Evolutionary conservation across 2,329 filamentous ascomycete species (phyloP).

Genomic region (Nigrospora osmanthi): DNA sequence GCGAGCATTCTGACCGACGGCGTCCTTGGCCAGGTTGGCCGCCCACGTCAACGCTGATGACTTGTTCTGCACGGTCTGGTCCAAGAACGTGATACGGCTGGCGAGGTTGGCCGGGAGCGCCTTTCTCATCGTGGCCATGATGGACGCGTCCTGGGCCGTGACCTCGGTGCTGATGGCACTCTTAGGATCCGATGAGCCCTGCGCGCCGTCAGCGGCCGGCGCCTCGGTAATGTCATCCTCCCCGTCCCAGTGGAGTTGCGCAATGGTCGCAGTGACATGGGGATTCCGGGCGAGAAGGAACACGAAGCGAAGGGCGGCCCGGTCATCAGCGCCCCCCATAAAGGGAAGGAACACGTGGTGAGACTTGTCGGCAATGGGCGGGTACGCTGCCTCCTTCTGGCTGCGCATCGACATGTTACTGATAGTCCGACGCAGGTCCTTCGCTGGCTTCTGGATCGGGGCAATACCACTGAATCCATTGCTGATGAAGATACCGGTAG

Average conservation of each 20-base stretch:
- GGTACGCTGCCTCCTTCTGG: constrained; percentile 45
- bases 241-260: constrained; percentile 42
- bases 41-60: constrained; percentile 34
- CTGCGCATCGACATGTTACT: constrained; percentile 55
- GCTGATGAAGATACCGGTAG: constrained; percentile 74
- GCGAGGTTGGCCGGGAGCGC: constrained; percentile 23
- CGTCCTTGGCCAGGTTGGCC: constrained; percentile 45
- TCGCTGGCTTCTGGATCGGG: constrained; percentile 20
- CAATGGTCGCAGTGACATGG: constrained; percentile 70
- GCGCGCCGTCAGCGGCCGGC: constrained; percentile 4
- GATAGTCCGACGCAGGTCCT: constrained; percentile 35
- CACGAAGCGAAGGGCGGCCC: constrained; percentile 69
- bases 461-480: constrained; percentile 39
- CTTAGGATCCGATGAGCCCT: constrained; percentile 8
- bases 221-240: constrained; percentile 15
- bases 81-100: constrained; percentile 37
- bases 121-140: constrained; percentile 25
- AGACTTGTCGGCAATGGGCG: constrained; percentile 56
- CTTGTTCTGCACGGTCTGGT: constrained; percentile 31
- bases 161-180: constrained; percentile 18
- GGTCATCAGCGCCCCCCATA: constrained; percentile 77
- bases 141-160: constrained; percentile 23
- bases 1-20: constrained; percentile 50
- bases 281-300: constrained; percentile 77
- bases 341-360: constrained; percentile 86